Percentiles rank a stretch among this genome's conserved stretches.
These are phyloP conservation scores for Bryoerythrophyllum caledonicum DNA, from an alignment of 225 moss, liverwort and hornwort species.

Conservation along the genomic window DNA sequence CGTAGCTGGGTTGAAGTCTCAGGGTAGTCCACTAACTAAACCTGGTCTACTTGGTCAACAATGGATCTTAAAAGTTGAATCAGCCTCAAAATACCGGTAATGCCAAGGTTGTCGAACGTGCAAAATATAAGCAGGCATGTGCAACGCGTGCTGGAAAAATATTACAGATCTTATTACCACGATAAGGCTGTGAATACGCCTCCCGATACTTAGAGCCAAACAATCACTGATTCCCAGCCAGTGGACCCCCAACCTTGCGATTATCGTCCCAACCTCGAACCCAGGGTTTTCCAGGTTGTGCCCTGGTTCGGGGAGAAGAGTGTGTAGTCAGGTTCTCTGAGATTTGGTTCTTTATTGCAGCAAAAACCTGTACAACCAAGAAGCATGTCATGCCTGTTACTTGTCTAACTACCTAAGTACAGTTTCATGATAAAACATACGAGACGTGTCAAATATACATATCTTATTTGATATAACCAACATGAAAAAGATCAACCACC, in stretches of 20 bases:
- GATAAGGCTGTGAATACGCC: not conserved
- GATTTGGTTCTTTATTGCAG: conserved; percentile 74
- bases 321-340: conserved; percentile 48
- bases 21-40: not conserved
- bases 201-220: not conserved
- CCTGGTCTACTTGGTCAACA: not conserved
- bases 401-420: not conserved
- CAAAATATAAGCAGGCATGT: not conserved
- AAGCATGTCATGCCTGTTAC: not conserved
- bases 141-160: not conserved
- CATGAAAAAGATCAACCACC: conserved; percentile 2
- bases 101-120: not conserved
- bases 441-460: not conserved
- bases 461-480: conserved; percentile 1
- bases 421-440: not conserved
- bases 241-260: conserved; percentile 71
- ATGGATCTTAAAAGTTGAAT: not conserved
- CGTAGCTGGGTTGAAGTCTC: not conserved
- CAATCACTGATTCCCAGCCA: conserved; percentile 72
- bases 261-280: conserved; percentile 99
- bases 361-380: conserved; percentile 59
- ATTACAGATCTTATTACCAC: not conserved
- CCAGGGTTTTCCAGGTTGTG: conserved; percentile 86
- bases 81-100: not conserved
- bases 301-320: conserved; percentile 76